These are phyloP conservation scores for Triangularia verruculosa DNA, from an alignment of 2,329 filamentous ascomycete genomes.

Conservation along the genomic window DNA sequence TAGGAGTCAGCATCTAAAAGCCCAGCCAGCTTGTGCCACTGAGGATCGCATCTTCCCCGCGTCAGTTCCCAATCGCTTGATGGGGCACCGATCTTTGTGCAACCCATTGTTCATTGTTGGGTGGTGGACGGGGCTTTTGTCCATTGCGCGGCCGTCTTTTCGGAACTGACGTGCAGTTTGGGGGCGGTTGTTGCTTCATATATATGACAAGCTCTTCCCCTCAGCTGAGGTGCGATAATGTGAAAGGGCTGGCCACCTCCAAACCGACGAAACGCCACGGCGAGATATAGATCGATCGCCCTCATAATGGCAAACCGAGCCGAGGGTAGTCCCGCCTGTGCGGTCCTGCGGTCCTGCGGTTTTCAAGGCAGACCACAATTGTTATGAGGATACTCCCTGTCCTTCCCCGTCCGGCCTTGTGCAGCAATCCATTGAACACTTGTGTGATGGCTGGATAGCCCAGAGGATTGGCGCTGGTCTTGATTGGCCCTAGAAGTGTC, in stretches of 20 bases:
- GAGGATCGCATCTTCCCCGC: constrained; percentile 3
- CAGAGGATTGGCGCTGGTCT: constrained; percentile 1
- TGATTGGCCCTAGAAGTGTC: constrained; percentile 13
- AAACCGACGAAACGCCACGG: not conserved
- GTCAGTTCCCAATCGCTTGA: constrained; percentile 3
- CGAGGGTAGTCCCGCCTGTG: not conserved
- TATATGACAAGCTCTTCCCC: not conserved
- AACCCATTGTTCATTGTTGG: constrained; percentile 8
- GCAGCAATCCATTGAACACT: constrained; percentile 8
- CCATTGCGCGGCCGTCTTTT: not conserved
- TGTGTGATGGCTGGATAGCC: constrained; percentile 7
- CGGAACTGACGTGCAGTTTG: constrained; percentile 7
- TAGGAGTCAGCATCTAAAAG: constrained; percentile 2
- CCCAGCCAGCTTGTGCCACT: constrained; percentile 7
- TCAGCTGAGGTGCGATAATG: not conserved
- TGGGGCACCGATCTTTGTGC: constrained; percentile 14
- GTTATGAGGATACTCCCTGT: not conserved
- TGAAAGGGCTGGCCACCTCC: not conserved
- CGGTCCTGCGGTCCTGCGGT: not conserved
- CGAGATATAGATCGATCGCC: not conserved
- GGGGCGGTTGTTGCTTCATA: not conserved
- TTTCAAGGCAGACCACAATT: not conserved
- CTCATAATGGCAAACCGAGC: not conserved
- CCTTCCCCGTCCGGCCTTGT: constrained; percentile 4
- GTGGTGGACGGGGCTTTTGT: constrained; percentile 10